These are phyloP conservation scores for Inonotus hispidus DNA, from an alignment of 1,284 basidiomycete species.

Conservation along the genomic window DNA sequence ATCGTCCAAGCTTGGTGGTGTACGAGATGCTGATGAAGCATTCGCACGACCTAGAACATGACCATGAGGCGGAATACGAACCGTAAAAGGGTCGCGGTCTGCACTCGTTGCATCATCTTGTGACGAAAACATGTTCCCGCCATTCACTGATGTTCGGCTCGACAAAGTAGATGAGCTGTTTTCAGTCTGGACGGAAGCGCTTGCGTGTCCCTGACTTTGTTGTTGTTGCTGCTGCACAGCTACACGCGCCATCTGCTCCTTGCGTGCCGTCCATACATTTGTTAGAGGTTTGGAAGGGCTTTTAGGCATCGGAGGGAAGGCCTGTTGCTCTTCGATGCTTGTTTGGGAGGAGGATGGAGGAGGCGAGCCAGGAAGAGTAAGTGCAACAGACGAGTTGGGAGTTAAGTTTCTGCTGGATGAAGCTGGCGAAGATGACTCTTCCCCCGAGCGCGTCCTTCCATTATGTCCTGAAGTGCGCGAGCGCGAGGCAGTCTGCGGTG, in stretches of 20 bases:
- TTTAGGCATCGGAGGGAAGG: slow-evolving; percentile 7
- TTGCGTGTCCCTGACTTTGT: slow-evolving; percentile 3
- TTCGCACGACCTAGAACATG: slow-evolving; percentile 24
- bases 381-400: slow-evolving; percentile 8
- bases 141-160: slow-evolving; percentile 19
- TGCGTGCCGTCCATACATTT: slow-evolving; percentile 48
- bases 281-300: slow-evolving; percentile 26
- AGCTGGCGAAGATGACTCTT: slow-evolving; percentile 20
- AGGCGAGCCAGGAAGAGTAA: slow-evolving; percentile 17
- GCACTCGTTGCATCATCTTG: slow-evolving; percentile 1
- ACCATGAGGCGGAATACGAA: slow-evolving; percentile 31
- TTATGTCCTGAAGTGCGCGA: slow-evolving; percentile 19
- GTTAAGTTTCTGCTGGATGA: slow-evolving; percentile 19
- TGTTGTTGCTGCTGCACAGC: slow-evolving; percentile 3
- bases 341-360: slow-evolving; percentile 18
- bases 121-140: background rate
- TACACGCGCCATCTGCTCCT: slow-evolving; percentile 39
- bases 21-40: slow-evolving; percentile 13
- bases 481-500: slow-evolving; percentile 9
- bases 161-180: slow-evolving; percentile 1
- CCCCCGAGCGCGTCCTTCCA: slow-evolving; percentile 10
- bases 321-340: background rate
- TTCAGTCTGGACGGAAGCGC: background rate
- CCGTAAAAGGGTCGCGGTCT: slow-evolving; percentile 40
- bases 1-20: slow-evolving; percentile 31